Evolutionary conservation across 2,329 filamentous ascomycete genomes (phyloP).

Genomic region (Colletotrichum paranaense): DNA sequence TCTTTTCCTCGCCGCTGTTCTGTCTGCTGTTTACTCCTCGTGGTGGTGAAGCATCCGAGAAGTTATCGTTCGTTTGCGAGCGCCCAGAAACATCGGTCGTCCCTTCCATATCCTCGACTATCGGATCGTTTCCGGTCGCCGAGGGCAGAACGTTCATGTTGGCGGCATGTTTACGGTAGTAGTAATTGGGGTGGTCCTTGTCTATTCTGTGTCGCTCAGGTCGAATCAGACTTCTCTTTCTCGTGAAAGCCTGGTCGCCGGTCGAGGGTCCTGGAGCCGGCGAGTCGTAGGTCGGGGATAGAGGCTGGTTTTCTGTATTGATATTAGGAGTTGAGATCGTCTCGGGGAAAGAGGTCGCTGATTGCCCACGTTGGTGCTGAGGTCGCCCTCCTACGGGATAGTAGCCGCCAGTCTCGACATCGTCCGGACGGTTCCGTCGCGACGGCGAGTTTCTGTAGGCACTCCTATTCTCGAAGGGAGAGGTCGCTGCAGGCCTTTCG

Average conservation of each 20-base stretch:
- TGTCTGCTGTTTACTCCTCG: constrained; percentile 43
- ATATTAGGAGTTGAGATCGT: constrained; percentile 66
- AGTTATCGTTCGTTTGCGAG: constrained; percentile 53
- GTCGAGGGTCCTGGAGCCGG: constrained; percentile 34
- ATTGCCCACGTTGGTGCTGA: constrained; percentile 66
- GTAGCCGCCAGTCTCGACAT: constrained; percentile 75
- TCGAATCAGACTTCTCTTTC: constrained; percentile 89
- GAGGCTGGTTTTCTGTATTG: constrained; percentile 65
- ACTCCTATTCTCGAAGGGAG: constrained; percentile 70
- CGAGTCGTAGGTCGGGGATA: constrained; percentile 61
- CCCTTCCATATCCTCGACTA: constrained; percentile 81
- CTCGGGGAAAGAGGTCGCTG: constrained; percentile 68
- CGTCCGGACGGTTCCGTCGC: constrained; percentile 72
- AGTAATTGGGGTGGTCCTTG: constrained; percentile 90
- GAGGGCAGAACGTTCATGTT: constrained; percentile 93
- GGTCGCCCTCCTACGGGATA: constrained; percentile 53
- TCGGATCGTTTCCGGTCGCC: constrained; percentile 90
- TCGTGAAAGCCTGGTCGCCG: constrained; percentile 54
- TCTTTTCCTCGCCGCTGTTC: constrained; percentile 51
- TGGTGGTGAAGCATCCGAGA: constrained; percentile 54
- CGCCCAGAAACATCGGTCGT: constrained; percentile 65
- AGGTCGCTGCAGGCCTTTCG: constrained; percentile 72
- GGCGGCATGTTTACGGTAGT: constrained; percentile 94
- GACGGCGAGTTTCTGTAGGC: constrained; percentile 76
- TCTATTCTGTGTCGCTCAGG: constrained; percentile 90